A percentile compares a stretch with the other conserved stretches of the same genome.
Evolutionary conservation across 805 yeast genomes (phyloP).

Genomic region (Yarrowia hollandica): DNA sequence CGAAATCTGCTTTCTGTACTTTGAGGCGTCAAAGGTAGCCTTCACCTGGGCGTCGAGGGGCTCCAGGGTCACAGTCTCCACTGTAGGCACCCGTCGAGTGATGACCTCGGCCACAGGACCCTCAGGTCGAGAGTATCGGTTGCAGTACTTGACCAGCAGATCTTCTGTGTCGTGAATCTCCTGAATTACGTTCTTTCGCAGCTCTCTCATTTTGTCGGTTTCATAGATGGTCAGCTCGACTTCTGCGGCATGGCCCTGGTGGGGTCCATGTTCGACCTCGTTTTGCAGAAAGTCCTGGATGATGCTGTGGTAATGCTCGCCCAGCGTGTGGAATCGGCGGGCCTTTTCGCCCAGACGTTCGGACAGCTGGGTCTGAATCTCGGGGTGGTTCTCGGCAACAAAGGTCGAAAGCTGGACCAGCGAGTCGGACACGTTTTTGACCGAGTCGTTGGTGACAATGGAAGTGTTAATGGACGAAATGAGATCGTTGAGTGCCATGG

Average conservation of each 20-base stretch:
- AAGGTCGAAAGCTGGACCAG: constrained; percentile 32
- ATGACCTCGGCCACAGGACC: constrained; percentile 13
- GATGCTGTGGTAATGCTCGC: constrained; percentile 24
- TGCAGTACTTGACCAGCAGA: constrained; percentile 34
- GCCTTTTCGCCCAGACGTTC: constrained; percentile 32
- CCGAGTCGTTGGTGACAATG: constrained; percentile 35
- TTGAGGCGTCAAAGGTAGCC: constrained; percentile 23
- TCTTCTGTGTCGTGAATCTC: constrained; percentile 35
- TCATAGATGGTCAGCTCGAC: constrained; percentile 25
- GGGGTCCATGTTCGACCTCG: constrained; percentile 25
- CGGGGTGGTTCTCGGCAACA: constrained; percentile 27
- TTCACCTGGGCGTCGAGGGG: not conserved
- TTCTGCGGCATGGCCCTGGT: constrained; percentile 29
- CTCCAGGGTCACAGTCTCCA: constrained; percentile 22
- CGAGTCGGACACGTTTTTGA: constrained; percentile 31
- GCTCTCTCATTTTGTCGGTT: constrained; percentile 29
- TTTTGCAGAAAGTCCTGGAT: constrained; percentile 24
- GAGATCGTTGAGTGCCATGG: constrained; percentile 38
- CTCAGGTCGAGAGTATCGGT: constrained; percentile 29
- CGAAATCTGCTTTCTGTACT: constrained; percentile 28
- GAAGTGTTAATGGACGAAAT: constrained; percentile 37
- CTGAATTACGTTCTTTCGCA: constrained; percentile 32
- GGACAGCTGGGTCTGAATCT: constrained; percentile 29
- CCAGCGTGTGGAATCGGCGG: constrained; percentile 29
- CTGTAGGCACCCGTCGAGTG: constrained; percentile 22